Percentiles rank a stretch among this genome's conserved stretches.
Evolutionary conservation across 345 rosid species (phyloP).

Genomic region (Salix dunnii): DNA sequence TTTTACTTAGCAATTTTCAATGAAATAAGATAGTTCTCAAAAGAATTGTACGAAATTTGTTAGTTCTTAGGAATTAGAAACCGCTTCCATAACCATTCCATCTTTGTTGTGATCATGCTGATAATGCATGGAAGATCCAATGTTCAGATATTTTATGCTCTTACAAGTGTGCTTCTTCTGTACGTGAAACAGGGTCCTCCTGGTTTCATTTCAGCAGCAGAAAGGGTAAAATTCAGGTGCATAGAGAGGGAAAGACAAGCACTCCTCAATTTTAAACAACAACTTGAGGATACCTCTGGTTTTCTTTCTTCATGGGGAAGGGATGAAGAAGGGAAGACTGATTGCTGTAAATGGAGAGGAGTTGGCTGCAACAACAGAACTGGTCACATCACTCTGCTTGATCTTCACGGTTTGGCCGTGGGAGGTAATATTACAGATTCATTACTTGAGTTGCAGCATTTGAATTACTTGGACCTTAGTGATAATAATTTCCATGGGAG

Average conservation of each 20-base stretch:
- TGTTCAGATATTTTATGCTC: no score
- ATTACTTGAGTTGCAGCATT: conserved; percentile 1
- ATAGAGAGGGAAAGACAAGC: conserved; percentile 1
- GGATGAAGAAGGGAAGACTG: not conserved
- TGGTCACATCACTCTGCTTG: not conserved
- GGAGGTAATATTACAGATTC: not conserved
- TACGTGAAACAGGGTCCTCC: no score
- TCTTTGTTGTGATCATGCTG: no score
- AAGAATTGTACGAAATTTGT: no score
- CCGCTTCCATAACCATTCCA: no score
- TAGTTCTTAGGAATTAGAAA: no score
- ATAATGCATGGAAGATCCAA: no score
- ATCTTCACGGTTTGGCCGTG: not conserved
- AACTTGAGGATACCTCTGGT: not conserved
- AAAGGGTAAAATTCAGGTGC: not conserved
- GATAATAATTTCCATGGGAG: no score
- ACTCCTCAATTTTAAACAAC: conserved; percentile 10
- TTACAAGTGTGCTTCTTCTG: no score
- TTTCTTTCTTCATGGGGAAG: conserved; percentile 8
- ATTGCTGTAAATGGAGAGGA: conserved; percentile 22
- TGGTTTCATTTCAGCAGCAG: no score
- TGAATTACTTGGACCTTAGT: conserved; percentile 4
- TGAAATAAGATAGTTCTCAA: no score
- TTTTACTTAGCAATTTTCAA: no score
- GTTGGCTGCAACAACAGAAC: conserved; percentile 11